Base-by-base conservation (phyloP, 176 grass and related monocot species). In the Aegilops longissima region DNA sequence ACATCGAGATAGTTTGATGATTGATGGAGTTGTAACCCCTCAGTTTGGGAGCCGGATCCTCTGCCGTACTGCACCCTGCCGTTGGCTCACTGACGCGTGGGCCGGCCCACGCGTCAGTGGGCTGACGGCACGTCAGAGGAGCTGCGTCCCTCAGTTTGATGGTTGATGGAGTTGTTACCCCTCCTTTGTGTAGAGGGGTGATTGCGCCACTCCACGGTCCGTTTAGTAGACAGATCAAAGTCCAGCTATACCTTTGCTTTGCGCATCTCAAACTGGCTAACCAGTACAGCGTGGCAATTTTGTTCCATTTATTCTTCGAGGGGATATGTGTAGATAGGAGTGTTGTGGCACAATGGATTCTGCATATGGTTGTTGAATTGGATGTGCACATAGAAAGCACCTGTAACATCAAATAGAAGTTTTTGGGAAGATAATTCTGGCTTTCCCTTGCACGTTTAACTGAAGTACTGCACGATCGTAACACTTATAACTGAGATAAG, bases 1-100 rank as follows among this genome's bases (percentile, higher is more conserved):
- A 91, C 62, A 82, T 91, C 21, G 93, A 97, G 81, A 78, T 97
- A 66, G 87, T 94, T 66, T 94, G 64, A 92, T 66, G 70, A 1
- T 69, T 59, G 18, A 45, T 80, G 58, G 76, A 75, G 58, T 27
- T 66, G 23, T 44, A 30, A 76, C 12, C 2, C 42, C 61, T 54
- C 63, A 30, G 86, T 93, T 65, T 92, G 35, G n/a, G n/a, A n/a
- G n/a, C n/a, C n/a, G n/a, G n/a, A n/a, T n/a, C n/a, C n/a, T n/a
- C n/a, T n/a, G n/a, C n/a, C n/a, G n/a, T n/a, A n/a, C n/a, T n/a
- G n/a, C n/a, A n/a, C n/a, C n/a, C n/a, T n/a, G n/a, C n/a, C n/a
- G n/a, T n/a, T n/a, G n/a, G n/a, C n/a, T n/a, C n/a, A n/a, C n/a
- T n/a, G n/a, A n/a, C n/a, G n/a, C n/a, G n/a, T n/a, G n/a, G n/a